These are phyloP conservation scores for Fusarium buharicum DNA, from an alignment of 2,329 filamentous ascomycete species.

Conservation along the genomic window DNA sequence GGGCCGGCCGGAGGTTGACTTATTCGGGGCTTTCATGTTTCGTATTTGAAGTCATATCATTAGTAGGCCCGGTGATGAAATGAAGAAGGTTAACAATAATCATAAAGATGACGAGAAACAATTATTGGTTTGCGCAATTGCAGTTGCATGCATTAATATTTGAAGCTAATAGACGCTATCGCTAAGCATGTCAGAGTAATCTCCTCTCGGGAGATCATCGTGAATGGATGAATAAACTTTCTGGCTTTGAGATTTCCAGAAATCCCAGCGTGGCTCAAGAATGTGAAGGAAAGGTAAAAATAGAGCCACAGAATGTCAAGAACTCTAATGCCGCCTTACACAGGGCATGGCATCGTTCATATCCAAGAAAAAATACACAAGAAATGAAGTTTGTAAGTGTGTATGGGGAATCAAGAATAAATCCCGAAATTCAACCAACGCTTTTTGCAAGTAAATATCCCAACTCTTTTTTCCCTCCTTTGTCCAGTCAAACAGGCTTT, in stretches of 20 bases:
- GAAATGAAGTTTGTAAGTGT: conserved; percentile 18
- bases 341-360: conserved; percentile 8
- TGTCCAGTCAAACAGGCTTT: conserved; percentile 2
- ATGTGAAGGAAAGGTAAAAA: conserved; percentile 35
- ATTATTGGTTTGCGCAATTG: conserved; percentile 16
- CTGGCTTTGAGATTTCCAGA: conserved; percentile 8
- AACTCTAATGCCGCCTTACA: conserved; percentile 17
- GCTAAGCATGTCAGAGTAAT: conserved; percentile 5
- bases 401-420: conserved; percentile 14
- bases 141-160: conserved; percentile 24
- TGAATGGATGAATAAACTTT: conserved; percentile 21
- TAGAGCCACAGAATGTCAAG: conserved; percentile 20
- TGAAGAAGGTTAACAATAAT: neutral
- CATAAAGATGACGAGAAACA: neutral
- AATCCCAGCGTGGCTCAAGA: conserved; percentile 33
- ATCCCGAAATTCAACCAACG: conserved; percentile 3
- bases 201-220: conserved; percentile 30
- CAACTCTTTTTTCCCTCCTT: conserved; percentile 4
- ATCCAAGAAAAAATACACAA: conserved; percentile 10
- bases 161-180: conserved; percentile 26
- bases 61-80: conserved; percentile 20
- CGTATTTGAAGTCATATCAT: conserved; percentile 19
- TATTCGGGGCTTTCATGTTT: conserved; percentile 26
- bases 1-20: conserved; percentile 23
- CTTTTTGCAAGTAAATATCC: conserved; percentile 22